Evolutionary conservation across 805 yeast species (phyloP).

Genomic region (Kuraishia piskuri): DNA sequence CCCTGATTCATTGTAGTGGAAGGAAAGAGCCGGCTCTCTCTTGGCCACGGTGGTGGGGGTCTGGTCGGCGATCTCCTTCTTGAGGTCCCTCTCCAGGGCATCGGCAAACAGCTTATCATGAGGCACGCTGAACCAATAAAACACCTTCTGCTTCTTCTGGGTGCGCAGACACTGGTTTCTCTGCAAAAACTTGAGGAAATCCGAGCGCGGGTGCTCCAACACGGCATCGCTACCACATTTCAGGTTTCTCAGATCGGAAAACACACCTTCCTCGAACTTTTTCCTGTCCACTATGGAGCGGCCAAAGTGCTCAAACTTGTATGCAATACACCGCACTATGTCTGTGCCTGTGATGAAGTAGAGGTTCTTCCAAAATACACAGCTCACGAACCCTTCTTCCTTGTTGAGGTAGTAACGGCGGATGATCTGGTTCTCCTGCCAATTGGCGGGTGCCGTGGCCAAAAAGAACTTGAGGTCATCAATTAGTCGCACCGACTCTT

Average conservation of each 20-base stretch:
- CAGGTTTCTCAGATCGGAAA: slow-evolving; percentile 79
- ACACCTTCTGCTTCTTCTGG: slow-evolving; percentile 94
- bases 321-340: slow-evolving; percentile 85
- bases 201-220: slow-evolving; percentile 79
- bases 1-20: slow-evolving; percentile 41
- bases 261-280: slow-evolving; percentile 94
- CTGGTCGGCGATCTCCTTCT: slow-evolving; percentile 57
- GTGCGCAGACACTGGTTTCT: slow-evolving; percentile 85
- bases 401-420: slow-evolving; percentile 78
- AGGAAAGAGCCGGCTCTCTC: slow-evolving; percentile 73
- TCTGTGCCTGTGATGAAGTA: slow-evolving; percentile 94
- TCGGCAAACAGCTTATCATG: slow-evolving; percentile 90
- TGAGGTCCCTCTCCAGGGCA: slow-evolving; percentile 87
- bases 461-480: slow-evolving; percentile 80
- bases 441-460: slow-evolving; percentile 90
- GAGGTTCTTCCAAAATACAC: slow-evolving; percentile 86
- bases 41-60: slow-evolving; percentile 65
- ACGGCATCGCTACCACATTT: slow-evolving; percentile 85
- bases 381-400: slow-evolving; percentile 87
- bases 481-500: slow-evolving; percentile 51
- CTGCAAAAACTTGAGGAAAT: slow-evolving; percentile 74
- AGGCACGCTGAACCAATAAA: slow-evolving; percentile 93
- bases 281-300: slow-evolving; percentile 76
- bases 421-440: slow-evolving; percentile 85
- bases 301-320: slow-evolving; percentile 85